phyloP scores from a whole-genome alignment of 441 rosid genomes.

The Mallotus japonicus region DNA sequence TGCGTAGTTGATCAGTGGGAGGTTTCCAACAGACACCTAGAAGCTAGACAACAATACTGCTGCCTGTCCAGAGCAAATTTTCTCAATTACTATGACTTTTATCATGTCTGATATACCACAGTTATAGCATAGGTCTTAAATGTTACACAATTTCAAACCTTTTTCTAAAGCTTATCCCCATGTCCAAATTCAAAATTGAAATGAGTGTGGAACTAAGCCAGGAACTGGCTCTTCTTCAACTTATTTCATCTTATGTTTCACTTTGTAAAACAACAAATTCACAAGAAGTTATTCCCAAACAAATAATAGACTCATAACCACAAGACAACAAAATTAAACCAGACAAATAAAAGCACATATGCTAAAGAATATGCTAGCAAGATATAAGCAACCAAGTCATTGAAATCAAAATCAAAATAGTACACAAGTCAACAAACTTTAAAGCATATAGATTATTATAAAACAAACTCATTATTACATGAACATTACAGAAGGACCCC shows the following conservation, averaged over 20 bases:
- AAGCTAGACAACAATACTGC: background rate
- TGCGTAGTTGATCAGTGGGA: background rate
- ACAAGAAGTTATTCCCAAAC: no score
- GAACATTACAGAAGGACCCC: background rate
- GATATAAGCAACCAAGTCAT: background rate
- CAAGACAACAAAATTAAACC: background rate
- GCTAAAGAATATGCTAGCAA: no score
- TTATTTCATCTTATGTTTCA: background rate
- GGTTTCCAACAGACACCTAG: background rate
- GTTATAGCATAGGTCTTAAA: background rate
- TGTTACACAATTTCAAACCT: background rate
- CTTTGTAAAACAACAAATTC: background rate
- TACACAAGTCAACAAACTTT: background rate
- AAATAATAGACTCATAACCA: background rate
- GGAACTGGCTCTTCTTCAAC: background rate
- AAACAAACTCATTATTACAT: background rate
- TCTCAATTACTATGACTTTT: background rate
- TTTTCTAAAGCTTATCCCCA: background rate
- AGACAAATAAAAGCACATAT: background rate
- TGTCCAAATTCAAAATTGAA: background rate
- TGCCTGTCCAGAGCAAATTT: background rate
- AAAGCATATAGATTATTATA: background rate
- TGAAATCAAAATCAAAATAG: constrained; percentile 7
- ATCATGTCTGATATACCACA: background rate
- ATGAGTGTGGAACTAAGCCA: background rate